These are phyloP conservation scores for Geoglossum cookeanum DNA, from an alignment of 2,329 filamentous ascomycete species.

Conservation along the genomic window DNA sequence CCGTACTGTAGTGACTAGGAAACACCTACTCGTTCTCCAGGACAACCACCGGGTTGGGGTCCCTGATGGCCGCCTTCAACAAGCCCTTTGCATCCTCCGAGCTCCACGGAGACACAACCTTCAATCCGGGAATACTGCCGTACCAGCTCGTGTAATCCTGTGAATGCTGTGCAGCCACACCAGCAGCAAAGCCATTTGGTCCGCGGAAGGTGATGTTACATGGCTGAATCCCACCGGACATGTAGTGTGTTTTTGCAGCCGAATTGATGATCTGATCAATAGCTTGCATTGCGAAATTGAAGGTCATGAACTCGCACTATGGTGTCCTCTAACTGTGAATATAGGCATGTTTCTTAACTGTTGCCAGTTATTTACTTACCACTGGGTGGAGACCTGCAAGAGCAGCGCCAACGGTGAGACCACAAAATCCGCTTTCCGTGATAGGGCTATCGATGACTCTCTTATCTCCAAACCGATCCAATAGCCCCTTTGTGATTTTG, in stretches of 20 bases:
- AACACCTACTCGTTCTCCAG: slow-evolving; percentile 57
- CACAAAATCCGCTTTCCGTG: slow-evolving; percentile 88
- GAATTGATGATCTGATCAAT: slow-evolving; percentile 99
- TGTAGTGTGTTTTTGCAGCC: slow-evolving; percentile 96
- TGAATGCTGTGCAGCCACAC: slow-evolving; percentile 94
- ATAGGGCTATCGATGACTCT: slow-evolving; percentile 96
- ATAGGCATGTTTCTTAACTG: background rate
- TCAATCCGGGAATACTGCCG: slow-evolving; percentile 89
- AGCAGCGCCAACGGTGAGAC: slow-evolving; percentile 85
- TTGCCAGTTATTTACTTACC: slow-evolving; percentile 36
- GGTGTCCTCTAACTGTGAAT: background rate
- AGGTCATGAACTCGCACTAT: slow-evolving; percentile 99
- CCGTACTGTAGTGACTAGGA: background rate
- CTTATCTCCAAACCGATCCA: slow-evolving; percentile 95
- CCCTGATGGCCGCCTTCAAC: slow-evolving; percentile 90
- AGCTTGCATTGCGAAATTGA: slow-evolving; percentile 99
- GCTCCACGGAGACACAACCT: slow-evolving; percentile 93
- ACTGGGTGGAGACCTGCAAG: slow-evolving; percentile 87
- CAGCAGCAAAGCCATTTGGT: slow-evolving; percentile 91
- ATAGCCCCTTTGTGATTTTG: slow-evolving; percentile 95
- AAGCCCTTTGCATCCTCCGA: slow-evolving; percentile 97
- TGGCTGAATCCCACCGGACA: slow-evolving; percentile 98
- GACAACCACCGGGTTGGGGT: slow-evolving; percentile 90
- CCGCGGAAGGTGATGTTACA: slow-evolving; percentile 99
- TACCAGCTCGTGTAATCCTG: slow-evolving; percentile 99